Evolutionary conservation across 805 yeast species (phyloP).

Genomic region (Saturnispora saitoi): DNA sequence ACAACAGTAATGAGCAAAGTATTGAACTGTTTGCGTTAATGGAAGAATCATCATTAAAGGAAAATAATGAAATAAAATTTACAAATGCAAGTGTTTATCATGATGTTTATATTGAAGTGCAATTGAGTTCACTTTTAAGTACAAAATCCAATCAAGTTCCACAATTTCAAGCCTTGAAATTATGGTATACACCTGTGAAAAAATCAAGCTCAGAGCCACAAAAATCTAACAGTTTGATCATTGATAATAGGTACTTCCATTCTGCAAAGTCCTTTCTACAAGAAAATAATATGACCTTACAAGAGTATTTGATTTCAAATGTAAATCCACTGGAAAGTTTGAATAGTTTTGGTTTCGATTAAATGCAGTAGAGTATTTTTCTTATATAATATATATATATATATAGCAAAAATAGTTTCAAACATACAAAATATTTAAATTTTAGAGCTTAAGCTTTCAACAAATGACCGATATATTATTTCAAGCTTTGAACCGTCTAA

Average conservation of each 20-base stretch:
- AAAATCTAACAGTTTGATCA: no score
- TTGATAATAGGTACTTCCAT: no score
- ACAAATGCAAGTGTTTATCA: not conserved
- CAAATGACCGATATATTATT: constrained; percentile 4
- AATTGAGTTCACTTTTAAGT: not conserved
- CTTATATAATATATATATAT: not conserved
- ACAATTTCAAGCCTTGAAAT: not conserved
- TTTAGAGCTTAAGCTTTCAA: not conserved
- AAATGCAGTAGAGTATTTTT: no score
- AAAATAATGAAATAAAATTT: not conserved
- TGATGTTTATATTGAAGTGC: not conserved
- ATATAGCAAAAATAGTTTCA: not conserved
- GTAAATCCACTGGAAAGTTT: no score
- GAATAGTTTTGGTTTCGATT: no score
- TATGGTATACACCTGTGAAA: not conserved
- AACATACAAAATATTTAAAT: not conserved
- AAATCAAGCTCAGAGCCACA: not conserved
- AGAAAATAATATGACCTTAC: no score
- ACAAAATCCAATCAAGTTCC: not conserved
- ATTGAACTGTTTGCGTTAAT: not conserved
- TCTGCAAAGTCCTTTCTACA: no score
- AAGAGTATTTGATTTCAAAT: no score
- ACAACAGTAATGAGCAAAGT: not conserved
- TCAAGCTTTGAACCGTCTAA: not conserved
- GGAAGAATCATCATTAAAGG: not conserved